phyloP scores from a whole-genome alignment of 345 rosid species.

The Euphorbia tirucalli region DNA sequence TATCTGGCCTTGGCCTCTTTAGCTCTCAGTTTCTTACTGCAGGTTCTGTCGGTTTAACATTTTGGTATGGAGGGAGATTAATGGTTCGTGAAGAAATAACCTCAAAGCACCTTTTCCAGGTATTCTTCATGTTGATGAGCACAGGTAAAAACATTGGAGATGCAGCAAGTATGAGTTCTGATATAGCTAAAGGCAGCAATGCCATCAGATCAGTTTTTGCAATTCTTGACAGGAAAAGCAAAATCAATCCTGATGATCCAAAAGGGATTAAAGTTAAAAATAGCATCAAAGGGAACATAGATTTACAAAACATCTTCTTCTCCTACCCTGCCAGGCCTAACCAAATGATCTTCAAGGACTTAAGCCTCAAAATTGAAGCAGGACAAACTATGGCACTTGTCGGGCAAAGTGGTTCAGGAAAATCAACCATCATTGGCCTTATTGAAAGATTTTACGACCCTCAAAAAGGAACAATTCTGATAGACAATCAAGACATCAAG shows the following conservation, averaged over 20 bases:
- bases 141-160: constrained; percentile 36
- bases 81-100: constrained; percentile 10
- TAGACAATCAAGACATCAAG: constrained; percentile 41
- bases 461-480: constrained; percentile 25
- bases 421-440: constrained; percentile 43
- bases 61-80: constrained; percentile 41
- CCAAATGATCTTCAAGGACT: constrained; percentile 27
- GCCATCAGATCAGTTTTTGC: constrained; percentile 26
- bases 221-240: constrained; percentile 27
- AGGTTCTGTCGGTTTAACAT: constrained; percentile 17
- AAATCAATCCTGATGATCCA: constrained; percentile 30
- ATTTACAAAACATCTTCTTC: constrained; percentile 33
- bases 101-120: constrained; percentile 28
- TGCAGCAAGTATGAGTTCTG: constrained; percentile 40
- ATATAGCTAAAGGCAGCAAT: constrained; percentile 27
- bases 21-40: constrained; percentile 26
- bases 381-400: constrained; percentile 30
- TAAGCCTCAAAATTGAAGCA: constrained; percentile 30
- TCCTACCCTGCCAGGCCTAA: constrained; percentile 34
- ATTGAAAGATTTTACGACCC: constrained; percentile 53
- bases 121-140: constrained; percentile 29
- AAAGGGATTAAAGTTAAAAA: constrained; percentile 19
- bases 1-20: constrained; percentile 30
- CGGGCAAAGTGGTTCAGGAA: constrained; percentile 51
- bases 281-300: constrained; percentile 30